Base-by-base conservation (phyloP, 2,329 filamentous ascomycete species). In the Exserohilum rostratum region DNA sequence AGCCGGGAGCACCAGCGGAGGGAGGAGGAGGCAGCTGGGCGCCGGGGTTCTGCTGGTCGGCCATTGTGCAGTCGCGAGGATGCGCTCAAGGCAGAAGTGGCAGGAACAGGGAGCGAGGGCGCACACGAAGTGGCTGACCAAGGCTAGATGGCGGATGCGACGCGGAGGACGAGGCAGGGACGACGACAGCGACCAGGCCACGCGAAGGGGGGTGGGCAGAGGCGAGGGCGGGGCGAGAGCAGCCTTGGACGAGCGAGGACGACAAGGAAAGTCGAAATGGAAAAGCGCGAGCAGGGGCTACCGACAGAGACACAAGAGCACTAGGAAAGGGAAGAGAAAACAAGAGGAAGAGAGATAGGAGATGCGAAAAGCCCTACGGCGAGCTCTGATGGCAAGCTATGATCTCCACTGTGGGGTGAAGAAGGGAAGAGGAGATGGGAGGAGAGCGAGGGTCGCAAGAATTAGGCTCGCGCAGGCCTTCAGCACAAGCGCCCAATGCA, bases 1-100 rank as follows among this genome's bases (percentile, higher is more conserved):
- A 93, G 72, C 89, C 90, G 66, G 90, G 87, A 64, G 88, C 87
- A 71, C 87, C 88, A 65, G 86, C 82, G 67, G 88, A 79, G 75
- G 90, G 86, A 51, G 88, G 85, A 61, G 87, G 87, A 58, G 90
- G 87, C 65, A 92, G 85, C 77, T 89, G 85, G 59, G 85, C 80
- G 65, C 65, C 66, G 52, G 87, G 77, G 65, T 87, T 79, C 75
- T 87, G 80, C 73, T 85, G 83, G 79, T 96, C 91, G 79, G 91
- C 87, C 92, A 96, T 96, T 74, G 78, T 74, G 78, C 79, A 53
- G 55, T 45, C 46, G 58, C 58, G 44, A 52, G 35, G 46, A 39
- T 40, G 51, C 37, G 44, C 46, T 43, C 53, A 47, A 37, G 46
- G 49, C 51, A 45, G 13, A 54, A 50, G 58, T 55, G 44, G 64